Evolutionary conservation across 2,329 filamentous ascomycete genomes (phyloP).

Genomic region (Chrysoporthe deuterocubensis): DNA sequence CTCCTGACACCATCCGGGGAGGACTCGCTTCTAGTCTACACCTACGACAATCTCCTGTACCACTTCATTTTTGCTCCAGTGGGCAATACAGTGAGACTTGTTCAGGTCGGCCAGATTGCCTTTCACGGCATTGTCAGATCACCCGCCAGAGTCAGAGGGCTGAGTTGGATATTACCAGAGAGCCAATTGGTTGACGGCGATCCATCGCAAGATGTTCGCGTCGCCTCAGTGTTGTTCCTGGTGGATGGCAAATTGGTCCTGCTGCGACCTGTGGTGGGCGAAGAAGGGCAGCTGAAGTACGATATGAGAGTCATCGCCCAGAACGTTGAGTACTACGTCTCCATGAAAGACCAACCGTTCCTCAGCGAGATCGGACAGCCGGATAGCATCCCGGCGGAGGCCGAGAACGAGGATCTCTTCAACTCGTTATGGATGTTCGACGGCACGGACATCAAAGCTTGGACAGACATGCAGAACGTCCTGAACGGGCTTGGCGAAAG

Average conservation of each 20-base stretch:
- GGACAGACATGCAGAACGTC: slow-evolving; percentile 87
- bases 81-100: slow-evolving; percentile 71
- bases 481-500: slow-evolving; percentile 70
- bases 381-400: slow-evolving; percentile 38
- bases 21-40: slow-evolving; percentile 95
- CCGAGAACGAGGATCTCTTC: slow-evolving; percentile 59
- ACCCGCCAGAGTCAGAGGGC: slow-evolving; percentile 85
- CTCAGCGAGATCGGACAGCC: slow-evolving; percentile 35
- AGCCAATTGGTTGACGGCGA: slow-evolving; percentile 88
- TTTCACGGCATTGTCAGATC: slow-evolving; percentile 96
- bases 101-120: slow-evolving; percentile 96
- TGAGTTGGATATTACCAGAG: slow-evolving; percentile 96
- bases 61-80: slow-evolving; percentile 86
- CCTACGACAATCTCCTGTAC: slow-evolving; percentile 92
- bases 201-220: slow-evolving; percentile 91
- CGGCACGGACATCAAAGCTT: slow-evolving; percentile 81
- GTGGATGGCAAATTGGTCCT: slow-evolving; percentile 96
- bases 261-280: slow-evolving; percentile 82
- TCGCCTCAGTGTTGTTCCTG: slow-evolving; percentile 92
- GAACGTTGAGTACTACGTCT: slow-evolving; percentile 92
- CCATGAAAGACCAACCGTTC: slow-evolving; percentile 82
- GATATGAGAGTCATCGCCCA: slow-evolving; percentile 97
- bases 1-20: slow-evolving; percentile 87
- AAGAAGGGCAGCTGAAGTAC: slow-evolving; percentile 87
- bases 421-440: slow-evolving; percentile 97